Evolutionary conservation across 192 early-diverging fungal species (phyloP).

Genomic region (Backusella parvicylindrica): DNA sequence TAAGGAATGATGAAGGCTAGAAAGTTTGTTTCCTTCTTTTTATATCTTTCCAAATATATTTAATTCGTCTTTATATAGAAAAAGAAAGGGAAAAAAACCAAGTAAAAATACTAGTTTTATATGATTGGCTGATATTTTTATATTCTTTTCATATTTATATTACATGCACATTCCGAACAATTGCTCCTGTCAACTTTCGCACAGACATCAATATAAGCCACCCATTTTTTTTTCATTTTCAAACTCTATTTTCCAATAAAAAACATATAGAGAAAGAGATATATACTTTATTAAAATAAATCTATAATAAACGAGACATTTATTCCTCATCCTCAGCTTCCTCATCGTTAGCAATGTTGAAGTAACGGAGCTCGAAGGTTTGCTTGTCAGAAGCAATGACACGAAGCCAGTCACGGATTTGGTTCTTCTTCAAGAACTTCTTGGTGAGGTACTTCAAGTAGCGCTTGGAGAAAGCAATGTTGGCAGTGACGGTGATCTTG

Average conservation of each 20-base stretch:
- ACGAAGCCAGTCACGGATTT: constrained; percentile 97
- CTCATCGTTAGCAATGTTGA: constrained; percentile 78
- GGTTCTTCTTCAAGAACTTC: constrained; percentile 99
- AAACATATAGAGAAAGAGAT: neutral
- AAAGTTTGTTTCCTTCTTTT: neutral
- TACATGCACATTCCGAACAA: neutral
- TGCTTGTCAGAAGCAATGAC: constrained; percentile 86
- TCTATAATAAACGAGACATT: neutral
- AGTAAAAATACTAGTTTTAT: neutral
- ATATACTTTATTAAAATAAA: constrained; percentile 10
- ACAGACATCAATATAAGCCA: constrained; percentile 13
- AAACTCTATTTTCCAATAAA: neutral
- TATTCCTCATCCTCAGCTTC: constrained; percentile 72
- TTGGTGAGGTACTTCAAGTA: constrained; percentile 99
- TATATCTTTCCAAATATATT: neutral
- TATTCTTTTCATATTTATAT: neutral
- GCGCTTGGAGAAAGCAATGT: constrained; percentile 88
- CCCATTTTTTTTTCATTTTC: constrained; percentile 18
- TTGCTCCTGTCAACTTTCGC: neutral
- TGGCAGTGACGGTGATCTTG: constrained; percentile 77
- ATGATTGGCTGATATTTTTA: neutral
- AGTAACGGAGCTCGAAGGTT: constrained; percentile 96
- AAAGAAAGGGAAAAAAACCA: neutral
- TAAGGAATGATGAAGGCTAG: neutral
- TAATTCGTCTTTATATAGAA: neutral